Base-by-base conservation (phyloP, 768 basidiomycete genomes). In the Pulveroboletus frians region DNA sequence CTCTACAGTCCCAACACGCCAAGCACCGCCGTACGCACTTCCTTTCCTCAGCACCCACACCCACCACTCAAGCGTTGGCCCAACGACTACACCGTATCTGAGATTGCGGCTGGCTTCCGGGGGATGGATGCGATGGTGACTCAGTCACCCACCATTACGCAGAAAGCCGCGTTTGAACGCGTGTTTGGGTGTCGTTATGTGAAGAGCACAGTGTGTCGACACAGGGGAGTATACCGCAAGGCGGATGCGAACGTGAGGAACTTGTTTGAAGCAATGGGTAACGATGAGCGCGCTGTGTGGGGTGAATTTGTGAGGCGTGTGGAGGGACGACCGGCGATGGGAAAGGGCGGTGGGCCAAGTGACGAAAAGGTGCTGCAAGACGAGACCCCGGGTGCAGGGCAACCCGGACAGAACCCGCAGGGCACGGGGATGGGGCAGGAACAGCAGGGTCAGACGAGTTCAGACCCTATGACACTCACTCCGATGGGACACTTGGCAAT, bases 51-150 rank as follows among this genome's bases (percentile, higher is more conserved):
- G 46, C 78, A 79, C 55, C 75, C 81, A 0, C 81, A 82, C 54
- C 80, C 82, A 2, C 81, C 82, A 3, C 69, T 83, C 26, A 85
- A 85, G 60, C 78, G 83, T 13, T 87, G 85, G 85, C 85, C 85
- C 31, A 85, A 85, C 58, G 85, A 86, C 66, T 85, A 83, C 62
- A 81, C 80, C 9, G 84, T 87, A 18, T 75, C 73, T 43, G 84
- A 86, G 61, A 71, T 86, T 48, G 75, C 82, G 1, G 60, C 65
- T 1, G 84, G 85, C 2, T 84, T 87, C 63, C 73, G 71, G 32
- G 66, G 76, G 35, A 77, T 76, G 72, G 71, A 74, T 46, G 17
- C 47, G n/a, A 54, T 75, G 36, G 67, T 69, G 9, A 54, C 58
- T 0, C 58, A 66, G 43, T 61, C 59, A 49, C 36, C 74, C 67